Evolutionary conservation across 2,329 filamentous ascomycete genomes (phyloP).

Genomic region (Keithomyces neogunnii): DNA sequence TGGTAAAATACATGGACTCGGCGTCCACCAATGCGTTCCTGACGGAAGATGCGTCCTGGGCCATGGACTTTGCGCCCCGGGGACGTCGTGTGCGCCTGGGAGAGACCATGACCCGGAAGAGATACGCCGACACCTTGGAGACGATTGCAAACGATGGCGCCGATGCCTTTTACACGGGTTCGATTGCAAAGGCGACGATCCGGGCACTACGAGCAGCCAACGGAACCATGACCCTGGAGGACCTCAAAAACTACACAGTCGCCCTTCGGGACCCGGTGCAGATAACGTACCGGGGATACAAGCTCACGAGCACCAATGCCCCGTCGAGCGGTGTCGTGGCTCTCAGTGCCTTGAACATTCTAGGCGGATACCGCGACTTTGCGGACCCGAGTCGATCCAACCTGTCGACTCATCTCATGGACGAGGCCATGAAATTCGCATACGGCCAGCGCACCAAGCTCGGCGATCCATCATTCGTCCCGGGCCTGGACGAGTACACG

Average conservation of each 20-base stretch:
- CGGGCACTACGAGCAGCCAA: constrained; percentile 51
- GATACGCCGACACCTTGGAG: constrained; percentile 68
- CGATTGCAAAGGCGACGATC: constrained; percentile 63
- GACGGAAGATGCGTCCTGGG: constrained; percentile 63
- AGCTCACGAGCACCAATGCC: constrained; percentile 57
- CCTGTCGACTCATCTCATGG: constrained; percentile 67
- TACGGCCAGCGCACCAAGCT: constrained; percentile 67
- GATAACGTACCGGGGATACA: constrained; percentile 62
- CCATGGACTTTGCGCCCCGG: constrained; percentile 74
- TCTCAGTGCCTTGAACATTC: constrained; percentile 63
- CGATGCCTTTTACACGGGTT: constrained; percentile 61
- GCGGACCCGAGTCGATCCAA: constrained; percentile 43
- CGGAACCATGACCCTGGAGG: constrained; percentile 69
- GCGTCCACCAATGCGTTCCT: constrained; percentile 49
- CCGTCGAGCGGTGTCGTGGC: constrained; percentile 68
- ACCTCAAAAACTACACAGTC: constrained; percentile 65
- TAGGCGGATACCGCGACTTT: constrained; percentile 62
- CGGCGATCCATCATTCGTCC: constrained; percentile 67
- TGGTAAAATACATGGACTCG: constrained; percentile 60
- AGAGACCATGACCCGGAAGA: constrained; percentile 66
- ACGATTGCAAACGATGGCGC: constrained; percentile 56
- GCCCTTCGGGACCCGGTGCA: constrained; percentile 51
- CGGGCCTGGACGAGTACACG: constrained; percentile 51
- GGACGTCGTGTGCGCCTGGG: constrained; percentile 56
- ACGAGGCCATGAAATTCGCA: constrained; percentile 75